A percentile compares a stretch with the other conserved stretches of the same genome.
phyloP scores from a whole-genome alignment of 352 stramenopile species.

The Globisporangium splendens region DNA sequence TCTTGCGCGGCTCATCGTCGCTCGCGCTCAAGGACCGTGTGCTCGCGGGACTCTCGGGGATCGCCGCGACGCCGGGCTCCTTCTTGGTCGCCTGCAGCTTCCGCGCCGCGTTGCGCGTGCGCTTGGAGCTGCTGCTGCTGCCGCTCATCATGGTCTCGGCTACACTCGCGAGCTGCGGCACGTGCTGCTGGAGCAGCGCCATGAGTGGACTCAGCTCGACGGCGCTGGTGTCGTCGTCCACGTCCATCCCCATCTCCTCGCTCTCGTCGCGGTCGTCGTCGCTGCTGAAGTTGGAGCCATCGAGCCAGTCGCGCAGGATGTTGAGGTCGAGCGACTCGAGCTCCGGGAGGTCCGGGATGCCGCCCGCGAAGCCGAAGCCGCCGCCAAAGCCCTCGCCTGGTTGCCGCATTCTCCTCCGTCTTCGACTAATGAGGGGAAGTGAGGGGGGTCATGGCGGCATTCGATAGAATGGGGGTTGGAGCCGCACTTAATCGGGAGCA shows the following conservation, averaged over 20 bases:
- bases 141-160: background rate
- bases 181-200: constrained; percentile 9
- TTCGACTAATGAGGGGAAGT: too few relatives aligned
- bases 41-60: background rate
- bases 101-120: background rate
- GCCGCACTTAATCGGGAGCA: too few relatives aligned
- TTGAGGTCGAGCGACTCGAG: constrained; percentile 16
- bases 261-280: constrained; percentile 8
- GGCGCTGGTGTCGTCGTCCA: too few relatives aligned
- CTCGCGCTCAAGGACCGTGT: background rate
- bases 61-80: background rate
- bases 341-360: background rate
- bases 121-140: background rate
- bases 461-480: too few relatives aligned
- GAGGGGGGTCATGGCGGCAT: too few relatives aligned
- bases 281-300: constrained; percentile 13
- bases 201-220: background rate
- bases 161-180: too few relatives aligned
- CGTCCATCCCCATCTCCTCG: constrained; percentile 5
- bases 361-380: background rate
- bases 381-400: too few relatives aligned
- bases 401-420: too few relatives aligned
- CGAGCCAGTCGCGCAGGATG: constrained; percentile 16
- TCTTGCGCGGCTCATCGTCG: constrained; percentile 8
- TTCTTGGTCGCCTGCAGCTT: background rate